A percentile compares a stretch with the other conserved stretches of the same genome.
These are phyloP conservation scores for Jatropha podagrica DNA, from an alignment of 441 rosid genomes.

Conservation along the genomic window DNA sequence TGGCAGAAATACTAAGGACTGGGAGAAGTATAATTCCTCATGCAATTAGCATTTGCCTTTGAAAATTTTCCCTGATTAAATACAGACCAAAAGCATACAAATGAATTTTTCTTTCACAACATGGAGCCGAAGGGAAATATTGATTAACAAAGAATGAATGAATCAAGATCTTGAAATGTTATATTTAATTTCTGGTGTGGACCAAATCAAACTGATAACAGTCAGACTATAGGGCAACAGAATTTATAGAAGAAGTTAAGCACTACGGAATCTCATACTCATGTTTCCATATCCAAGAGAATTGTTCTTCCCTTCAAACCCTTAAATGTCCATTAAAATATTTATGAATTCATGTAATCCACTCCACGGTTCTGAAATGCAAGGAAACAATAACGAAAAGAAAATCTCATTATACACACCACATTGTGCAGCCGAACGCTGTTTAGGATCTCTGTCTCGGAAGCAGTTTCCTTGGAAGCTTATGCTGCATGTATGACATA, in stretches of 20 bases:
- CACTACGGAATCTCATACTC: background rate
- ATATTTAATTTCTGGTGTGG: background rate
- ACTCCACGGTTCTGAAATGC: background rate
- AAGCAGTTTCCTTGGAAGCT: constrained; percentile 98
- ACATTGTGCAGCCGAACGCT: constrained; percentile 65
- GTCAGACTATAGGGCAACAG: background rate
- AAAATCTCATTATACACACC: constrained; percentile 38
- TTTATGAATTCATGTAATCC: background rate
- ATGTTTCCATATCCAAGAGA: background rate
- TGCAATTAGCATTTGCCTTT: constrained; percentile 1
- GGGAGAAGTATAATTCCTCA: background rate
- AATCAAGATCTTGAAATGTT: background rate
- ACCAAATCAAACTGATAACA: background rate
- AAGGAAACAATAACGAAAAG: background rate
- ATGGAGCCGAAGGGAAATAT: background rate
- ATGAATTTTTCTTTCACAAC: background rate
- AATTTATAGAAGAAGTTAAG: background rate
- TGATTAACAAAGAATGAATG: background rate
- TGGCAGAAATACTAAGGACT: background rate
- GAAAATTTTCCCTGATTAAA: background rate
- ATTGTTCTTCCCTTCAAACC: background rate
- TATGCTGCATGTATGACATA: constrained; percentile 43
- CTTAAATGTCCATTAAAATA: background rate
- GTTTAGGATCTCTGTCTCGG: constrained; percentile 56
- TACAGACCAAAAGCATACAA: background rate